phyloP scores from a whole-genome alignment of 345 rosid species.

The Anacardium occidentale region DNA sequence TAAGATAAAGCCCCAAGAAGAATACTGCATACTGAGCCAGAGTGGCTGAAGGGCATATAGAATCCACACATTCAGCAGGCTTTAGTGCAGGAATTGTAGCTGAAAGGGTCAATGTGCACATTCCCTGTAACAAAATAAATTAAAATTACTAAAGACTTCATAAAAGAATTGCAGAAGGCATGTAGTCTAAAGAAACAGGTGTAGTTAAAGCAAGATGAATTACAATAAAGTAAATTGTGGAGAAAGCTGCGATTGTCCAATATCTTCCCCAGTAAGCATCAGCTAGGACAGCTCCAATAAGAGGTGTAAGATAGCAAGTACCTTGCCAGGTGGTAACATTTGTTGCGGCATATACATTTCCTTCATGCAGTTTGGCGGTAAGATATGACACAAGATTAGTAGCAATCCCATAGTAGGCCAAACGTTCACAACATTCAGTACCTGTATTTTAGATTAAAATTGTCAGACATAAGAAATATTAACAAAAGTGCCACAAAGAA shows the following conservation, averaged over 20 bases:
- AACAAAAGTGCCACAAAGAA: slow-evolving; percentile 1
- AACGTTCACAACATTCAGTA: slow-evolving; percentile 88
- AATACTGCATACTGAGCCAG: slow-evolving; percentile 66
- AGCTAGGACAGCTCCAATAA: slow-evolving; percentile 82
- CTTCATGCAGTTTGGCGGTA: slow-evolving; percentile 72
- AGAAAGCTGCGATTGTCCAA: slow-evolving; percentile 92
- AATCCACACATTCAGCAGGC: slow-evolving; percentile 64
- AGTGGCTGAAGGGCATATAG: slow-evolving; percentile 67
- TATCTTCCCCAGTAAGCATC: slow-evolving; percentile 99
- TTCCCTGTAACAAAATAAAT: slow-evolving; percentile 54
- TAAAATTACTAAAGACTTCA: slow-evolving; percentile 13
- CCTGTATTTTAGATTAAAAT: slow-evolving; percentile 37
- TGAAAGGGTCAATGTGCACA: slow-evolving; percentile 82
- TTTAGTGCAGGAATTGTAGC: slow-evolving; percentile 66
- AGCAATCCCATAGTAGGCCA: slow-evolving; percentile 92
- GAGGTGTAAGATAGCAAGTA: slow-evolving; percentile 91
- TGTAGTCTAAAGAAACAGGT: neutral
- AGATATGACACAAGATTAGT: slow-evolving; percentile 88
- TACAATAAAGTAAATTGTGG: slow-evolving; percentile 77
- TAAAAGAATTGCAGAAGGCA: neutral
- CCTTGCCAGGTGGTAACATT: slow-evolving; percentile 88
- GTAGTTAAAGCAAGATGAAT: neutral
- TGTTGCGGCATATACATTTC: slow-evolving; percentile 86
- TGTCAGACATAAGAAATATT: slow-evolving; percentile 16
- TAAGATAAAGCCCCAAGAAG: slow-evolving; percentile 85